Percentiles rank a stretch among this genome's conserved stretches.
phyloP scores from a whole-genome alignment of 2,329 filamentous ascomycete species.

The Laburnicola sp. region DNA sequence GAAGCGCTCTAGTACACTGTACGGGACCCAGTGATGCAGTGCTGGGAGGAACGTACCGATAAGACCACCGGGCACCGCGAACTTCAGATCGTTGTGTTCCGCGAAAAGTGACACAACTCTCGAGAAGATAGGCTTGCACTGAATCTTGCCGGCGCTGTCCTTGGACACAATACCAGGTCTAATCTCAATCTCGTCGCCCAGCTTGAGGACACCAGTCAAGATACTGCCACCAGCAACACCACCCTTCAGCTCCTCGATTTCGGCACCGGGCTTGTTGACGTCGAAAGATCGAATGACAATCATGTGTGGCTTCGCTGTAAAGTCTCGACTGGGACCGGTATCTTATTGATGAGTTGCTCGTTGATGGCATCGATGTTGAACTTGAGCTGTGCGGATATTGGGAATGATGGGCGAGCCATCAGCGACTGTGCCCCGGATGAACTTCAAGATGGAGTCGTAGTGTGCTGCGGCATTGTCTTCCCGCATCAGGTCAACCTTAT shows the following conservation, averaged over 20 bases:
- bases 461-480: slow-evolving; percentile 91
- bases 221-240: slow-evolving; percentile 98
- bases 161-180: slow-evolving; percentile 97
- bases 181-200: slow-evolving; percentile 98
- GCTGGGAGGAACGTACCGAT: slow-evolving; percentile 72
- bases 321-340: slow-evolving; percentile 92
- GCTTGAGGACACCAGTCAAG: slow-evolving; percentile 91
- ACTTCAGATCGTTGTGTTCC: slow-evolving; percentile 97
- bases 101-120: slow-evolving; percentile 94
- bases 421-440: slow-evolving; percentile 95
- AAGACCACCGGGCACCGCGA: slow-evolving; percentile 93
- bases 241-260: slow-evolving; percentile 97
- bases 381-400: slow-evolving; percentile 96
- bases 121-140: slow-evolving; percentile 97
- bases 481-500: slow-evolving; percentile 98
- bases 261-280: slow-evolving; percentile 98
- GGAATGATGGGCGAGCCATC: slow-evolving; percentile 93
- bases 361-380: slow-evolving; percentile 99
- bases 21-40: too few species aligned
- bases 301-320: slow-evolving; percentile 91
- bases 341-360: slow-evolving; percentile 92
- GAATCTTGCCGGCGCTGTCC: slow-evolving; percentile 88
- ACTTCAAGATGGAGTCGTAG: slow-evolving; percentile 96
- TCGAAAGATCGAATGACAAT: slow-evolving; percentile 99
- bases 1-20: too few species aligned